Base-by-base conservation (phyloP, 2,329 filamentous ascomycete genomes). In the Clonostachys solani region DNA sequence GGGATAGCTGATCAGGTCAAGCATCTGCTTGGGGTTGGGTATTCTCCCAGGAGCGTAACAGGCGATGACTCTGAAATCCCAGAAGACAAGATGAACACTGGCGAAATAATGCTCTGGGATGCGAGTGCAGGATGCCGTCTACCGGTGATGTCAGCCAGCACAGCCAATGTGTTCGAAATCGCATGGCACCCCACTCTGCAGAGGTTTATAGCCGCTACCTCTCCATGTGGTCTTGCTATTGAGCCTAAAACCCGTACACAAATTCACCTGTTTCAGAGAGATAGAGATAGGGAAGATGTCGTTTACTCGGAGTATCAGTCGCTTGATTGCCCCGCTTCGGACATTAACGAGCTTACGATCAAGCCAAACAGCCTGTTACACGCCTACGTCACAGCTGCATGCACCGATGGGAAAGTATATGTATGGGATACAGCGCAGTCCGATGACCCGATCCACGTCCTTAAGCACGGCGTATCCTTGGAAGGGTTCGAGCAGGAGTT, bases 111-210 rank as follows among this genome's bases (percentile, higher is more conserved):
- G 38, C 59, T 85, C 2, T 85, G 80, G 79, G 71, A 86, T 56
- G 73, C 75, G 0, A 47, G 59, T 1, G 65, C 63, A 3, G 66
- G 68, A 10, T 58, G 66, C 10, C 65, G 70, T 41, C 63, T 82
- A 41, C 68, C 65, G 5, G 69, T 85, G 5, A 63, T 70, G 17
- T 74, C 75, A 4, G 75, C 72, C 2, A 74, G 73, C 1, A 74
- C 72, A 1, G 73, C 80, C 42, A 85, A 86, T 48, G 78, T 84
- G 2, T 86, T 86, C 41, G 82, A 86, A 54, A 77, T 84, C 3
- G 65, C 73, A 0, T 86, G 82, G 82, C 82, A 86, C 55, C 81
- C 82, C 0, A 69, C 57, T 0, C 65, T 76, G 42, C 62, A 68
- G 4, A 67, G 69, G 18, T 85, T 85, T 52, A 64, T 80, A 6